Evolutionary conservation across 148 eudicot species (phyloP).

Genomic region (Amaranthus hypochondriacus): DNA sequence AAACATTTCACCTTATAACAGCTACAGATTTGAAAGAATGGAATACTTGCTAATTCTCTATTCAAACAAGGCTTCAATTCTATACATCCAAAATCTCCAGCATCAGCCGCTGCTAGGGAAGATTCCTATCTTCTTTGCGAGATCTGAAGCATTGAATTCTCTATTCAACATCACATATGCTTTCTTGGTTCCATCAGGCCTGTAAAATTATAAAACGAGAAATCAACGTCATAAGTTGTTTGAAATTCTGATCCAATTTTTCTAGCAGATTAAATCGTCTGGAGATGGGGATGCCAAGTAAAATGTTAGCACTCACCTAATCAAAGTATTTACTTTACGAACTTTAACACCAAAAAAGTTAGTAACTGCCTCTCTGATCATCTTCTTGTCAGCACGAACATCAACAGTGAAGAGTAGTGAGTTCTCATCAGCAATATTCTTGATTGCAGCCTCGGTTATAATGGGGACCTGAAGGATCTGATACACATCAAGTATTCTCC

Average conservation of each 20-base stretch:
- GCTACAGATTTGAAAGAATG: too few relatives aligned
- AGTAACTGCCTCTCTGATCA: constrained; percentile 36
- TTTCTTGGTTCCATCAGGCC: constrained; percentile 45
- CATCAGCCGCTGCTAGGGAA: constrained; percentile 31
- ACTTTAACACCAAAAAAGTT: constrained; percentile 28
- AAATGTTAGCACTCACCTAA: constrained; percentile 25
- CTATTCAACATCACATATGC: constrained; percentile 30
- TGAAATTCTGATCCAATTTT: too few relatives aligned
- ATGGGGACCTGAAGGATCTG: constrained; percentile 30
- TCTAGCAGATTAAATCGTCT: too few relatives aligned
- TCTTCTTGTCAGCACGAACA: constrained; percentile 41
- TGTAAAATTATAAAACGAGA: constrained; percentile 1
- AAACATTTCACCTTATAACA: too few relatives aligned
- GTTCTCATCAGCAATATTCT: constrained; percentile 36
- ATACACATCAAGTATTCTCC: constrained; percentile 29
- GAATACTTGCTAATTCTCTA: background rate
- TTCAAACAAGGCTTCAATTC: constrained; percentile 10
- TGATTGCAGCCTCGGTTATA: constrained; percentile 33
- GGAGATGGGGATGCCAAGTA: background rate
- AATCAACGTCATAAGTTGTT: background rate
- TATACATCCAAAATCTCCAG: constrained; percentile 17
- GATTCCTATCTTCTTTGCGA: constrained; percentile 40
- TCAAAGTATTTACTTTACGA: constrained; percentile 37
- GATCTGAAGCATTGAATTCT: constrained; percentile 41
- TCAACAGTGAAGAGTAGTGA: constrained; percentile 38